A percentile compares a stretch with the other conserved stretches of the same genome.
Conservation (phyloP, 2,329 filamentous ascomycete species). For the Trichophyton simii region DNA sequence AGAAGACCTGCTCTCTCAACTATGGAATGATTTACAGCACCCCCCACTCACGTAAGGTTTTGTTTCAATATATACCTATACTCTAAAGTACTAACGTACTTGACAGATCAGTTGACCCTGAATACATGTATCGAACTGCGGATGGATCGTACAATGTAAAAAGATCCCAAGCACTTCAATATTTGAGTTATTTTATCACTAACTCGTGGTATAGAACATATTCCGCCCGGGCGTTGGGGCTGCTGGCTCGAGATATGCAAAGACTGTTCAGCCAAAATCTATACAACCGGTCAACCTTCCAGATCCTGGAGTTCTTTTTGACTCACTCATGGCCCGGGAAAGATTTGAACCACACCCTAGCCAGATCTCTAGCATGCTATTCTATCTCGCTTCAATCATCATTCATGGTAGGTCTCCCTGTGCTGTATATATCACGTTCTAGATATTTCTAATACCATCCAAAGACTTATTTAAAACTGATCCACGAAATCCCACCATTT, state of each 20-base stretch:
- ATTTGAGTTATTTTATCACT: not conserved
- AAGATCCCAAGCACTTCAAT: not conserved
- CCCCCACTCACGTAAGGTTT: slow-evolving; percentile 20
- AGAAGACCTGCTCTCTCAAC: slow-evolving; percentile 18
- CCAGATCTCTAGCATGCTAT: slow-evolving; percentile 36
- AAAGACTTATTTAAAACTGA: slow-evolving; percentile 39
- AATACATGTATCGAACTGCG: slow-evolving; percentile 22
- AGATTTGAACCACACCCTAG: slow-evolving; percentile 27
- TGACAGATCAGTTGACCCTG: slow-evolving; percentile 30
- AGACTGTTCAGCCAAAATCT: slow-evolving; percentile 15
- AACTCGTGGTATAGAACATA: slow-evolving; percentile 13
- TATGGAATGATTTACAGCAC: slow-evolving; percentile 24
- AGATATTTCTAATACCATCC: not conserved
- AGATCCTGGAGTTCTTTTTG: slow-evolving; percentile 19
- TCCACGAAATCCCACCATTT: slow-evolving; percentile 21
- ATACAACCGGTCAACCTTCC: slow-evolving; percentile 14
- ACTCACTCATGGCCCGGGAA: slow-evolving; percentile 14
- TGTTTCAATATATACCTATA: not conserved
- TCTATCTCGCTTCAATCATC: slow-evolving; percentile 41
- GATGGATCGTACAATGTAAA: slow-evolving; percentile 19
- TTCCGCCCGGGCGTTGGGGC: slow-evolving; percentile 16
- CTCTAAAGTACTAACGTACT: not conserved
- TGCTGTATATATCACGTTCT: not conserved
- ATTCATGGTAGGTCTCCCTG: slow-evolving; percentile 32
- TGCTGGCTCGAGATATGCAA: slow-evolving; percentile 20